These are phyloP conservation scores for Marasmius tenuissimus DNA, from an alignment of 1,284 basidiomycete species.

Conservation along the genomic window DNA sequence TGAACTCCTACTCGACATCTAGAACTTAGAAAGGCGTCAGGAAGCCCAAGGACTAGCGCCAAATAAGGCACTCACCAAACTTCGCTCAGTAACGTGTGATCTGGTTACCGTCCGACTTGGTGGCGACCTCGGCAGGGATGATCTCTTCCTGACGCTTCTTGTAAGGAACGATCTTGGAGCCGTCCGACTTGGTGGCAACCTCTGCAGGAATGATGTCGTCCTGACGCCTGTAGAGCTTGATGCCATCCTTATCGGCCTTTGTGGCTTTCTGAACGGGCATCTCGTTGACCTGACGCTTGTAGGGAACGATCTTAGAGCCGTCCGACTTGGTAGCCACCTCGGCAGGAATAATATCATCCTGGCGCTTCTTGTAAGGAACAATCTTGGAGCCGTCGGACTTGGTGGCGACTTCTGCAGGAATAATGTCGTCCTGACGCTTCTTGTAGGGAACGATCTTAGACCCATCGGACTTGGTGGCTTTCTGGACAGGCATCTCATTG, in stretches of 20 bases:
- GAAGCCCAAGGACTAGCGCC: not conserved
- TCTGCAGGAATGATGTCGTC: conserved; percentile 3
- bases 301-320: not conserved
- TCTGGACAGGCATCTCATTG: conserved; percentile 21
- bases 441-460: too few relatives aligned
- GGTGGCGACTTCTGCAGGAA: conserved; percentile 16
- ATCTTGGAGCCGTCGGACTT: conserved; percentile 23
- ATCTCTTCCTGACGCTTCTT: conserved; percentile 9
- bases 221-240: conserved; percentile 5
- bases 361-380: conserved; percentile 13
- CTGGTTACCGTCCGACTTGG: conserved; percentile 20
- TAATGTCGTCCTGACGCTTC: conserved; percentile 12
- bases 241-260: conserved; percentile 15
- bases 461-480: conserved; percentile 17
- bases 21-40: not conserved
- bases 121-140: conserved; percentile 14
- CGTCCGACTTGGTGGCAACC: conserved; percentile 16
- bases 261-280: conserved; percentile 5
- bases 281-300: not conserved
- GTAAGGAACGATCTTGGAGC: conserved; percentile 22
- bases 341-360: conserved; percentile 17
- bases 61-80: not conserved
- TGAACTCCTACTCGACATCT: conserved; percentile 19
- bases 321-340: conserved; percentile 9
- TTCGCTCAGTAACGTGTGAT: conserved; percentile 15